Evolutionary conservation across 2,329 filamentous ascomycete genomes (phyloP).

Genomic region (Paecilomyces fulvus): DNA sequence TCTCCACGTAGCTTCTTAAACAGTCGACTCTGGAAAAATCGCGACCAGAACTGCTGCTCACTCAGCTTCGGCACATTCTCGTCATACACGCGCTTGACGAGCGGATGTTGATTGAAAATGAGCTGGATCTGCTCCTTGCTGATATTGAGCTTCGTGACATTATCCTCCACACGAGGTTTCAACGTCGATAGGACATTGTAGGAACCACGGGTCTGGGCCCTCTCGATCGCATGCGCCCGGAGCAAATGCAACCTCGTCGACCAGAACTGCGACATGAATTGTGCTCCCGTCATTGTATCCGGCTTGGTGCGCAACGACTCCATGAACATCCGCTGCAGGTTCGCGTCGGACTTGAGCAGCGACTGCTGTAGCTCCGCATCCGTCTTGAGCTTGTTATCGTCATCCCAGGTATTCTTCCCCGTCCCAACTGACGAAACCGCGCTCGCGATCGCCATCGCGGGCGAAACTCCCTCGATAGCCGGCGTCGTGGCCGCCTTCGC

Average conservation of each 20-base stretch:
- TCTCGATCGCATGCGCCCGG: slow-evolving; percentile 83
- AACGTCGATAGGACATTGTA: slow-evolving; percentile 92
- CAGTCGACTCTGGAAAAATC: slow-evolving; percentile 85
- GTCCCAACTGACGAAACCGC: slow-evolving; percentile 47
- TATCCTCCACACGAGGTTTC: slow-evolving; percentile 68
- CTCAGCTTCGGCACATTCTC: slow-evolving; percentile 78
- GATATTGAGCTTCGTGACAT: slow-evolving; percentile 70
- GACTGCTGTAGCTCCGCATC: slow-evolving; percentile 82
- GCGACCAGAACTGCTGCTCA: slow-evolving; percentile 80
- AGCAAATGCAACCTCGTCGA: slow-evolving; percentile 76
- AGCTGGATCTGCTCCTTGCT: slow-evolving; percentile 87
- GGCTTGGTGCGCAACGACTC: slow-evolving; percentile 78
- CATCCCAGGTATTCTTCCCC: slow-evolving; percentile 59
- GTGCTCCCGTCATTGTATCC: slow-evolving; percentile 66
- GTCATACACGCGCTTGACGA: slow-evolving; percentile 85
- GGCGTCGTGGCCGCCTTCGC: slow-evolving; percentile 46
- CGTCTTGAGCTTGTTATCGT: slow-evolving; percentile 66
- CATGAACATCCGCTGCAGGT: slow-evolving; percentile 74
- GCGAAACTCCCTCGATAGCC: slow-evolving; percentile 45
- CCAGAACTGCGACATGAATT: slow-evolving; percentile 94
- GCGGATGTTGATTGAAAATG: slow-evolving; percentile 85
- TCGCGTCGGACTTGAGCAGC: slow-evolving; percentile 69
- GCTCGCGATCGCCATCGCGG: slow-evolving; percentile 69
- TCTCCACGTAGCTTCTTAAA: slow-evolving; percentile 90
- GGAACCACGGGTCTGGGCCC: slow-evolving; percentile 72